phyloP scores from a whole-genome alignment of 176 grass and related monocot species.

The Triticum urartu region DNA sequence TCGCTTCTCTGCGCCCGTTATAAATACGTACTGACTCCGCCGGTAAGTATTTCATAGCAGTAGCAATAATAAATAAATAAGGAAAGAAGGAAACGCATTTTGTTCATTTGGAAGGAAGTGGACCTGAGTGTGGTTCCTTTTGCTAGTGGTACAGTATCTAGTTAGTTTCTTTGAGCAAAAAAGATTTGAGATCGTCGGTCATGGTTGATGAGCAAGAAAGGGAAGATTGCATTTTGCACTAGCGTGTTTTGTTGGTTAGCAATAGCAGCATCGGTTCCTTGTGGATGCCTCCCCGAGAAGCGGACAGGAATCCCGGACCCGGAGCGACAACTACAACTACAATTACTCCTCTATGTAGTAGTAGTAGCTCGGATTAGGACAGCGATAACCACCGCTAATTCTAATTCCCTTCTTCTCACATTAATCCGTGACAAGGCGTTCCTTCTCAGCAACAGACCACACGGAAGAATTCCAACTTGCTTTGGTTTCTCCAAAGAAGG shows the following conservation, averaged over 20 bases:
- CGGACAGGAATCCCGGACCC: conserved; percentile 21
- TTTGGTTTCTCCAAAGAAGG: conserved; percentile 15
- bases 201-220: too few species aligned
- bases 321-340: not conserved
- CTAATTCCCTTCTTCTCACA: not conserved
- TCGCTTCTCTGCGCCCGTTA: not conserved
- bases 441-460: too few species aligned
- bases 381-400: not conserved
- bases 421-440: not conserved
- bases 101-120: not conserved
- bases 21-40: too few species aligned
- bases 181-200: too few species aligned
- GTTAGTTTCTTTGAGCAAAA: too few species aligned
- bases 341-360: too few species aligned
- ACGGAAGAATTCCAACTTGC: not conserved
- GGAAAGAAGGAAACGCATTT: not conserved
- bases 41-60: not conserved
- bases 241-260: too few species aligned
- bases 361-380: not conserved
- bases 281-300: conserved; percentile 32
- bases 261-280: conserved; percentile 14
- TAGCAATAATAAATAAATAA: not conserved
- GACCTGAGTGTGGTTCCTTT: not conserved
- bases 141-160: too few species aligned
- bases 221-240: too few species aligned